Percentiles rank a stretch among this genome's conserved stretches.
Conservation (phyloP, 2,329 filamentous ascomycete species). For the Arthroderma uncinatum region DNA sequence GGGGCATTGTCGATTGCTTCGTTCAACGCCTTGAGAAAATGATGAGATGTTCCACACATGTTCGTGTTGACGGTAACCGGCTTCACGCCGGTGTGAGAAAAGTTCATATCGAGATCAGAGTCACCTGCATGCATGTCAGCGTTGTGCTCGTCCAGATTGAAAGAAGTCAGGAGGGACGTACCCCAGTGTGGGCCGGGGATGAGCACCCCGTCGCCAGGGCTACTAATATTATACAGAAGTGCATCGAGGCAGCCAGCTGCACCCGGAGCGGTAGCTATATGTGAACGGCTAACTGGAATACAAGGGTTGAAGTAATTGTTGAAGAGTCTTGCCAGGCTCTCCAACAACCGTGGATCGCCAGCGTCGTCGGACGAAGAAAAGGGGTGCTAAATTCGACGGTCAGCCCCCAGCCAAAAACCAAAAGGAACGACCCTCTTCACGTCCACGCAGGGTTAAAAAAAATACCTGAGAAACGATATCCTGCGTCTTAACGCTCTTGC, state of each 20-base stretch:
- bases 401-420: no score
- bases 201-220: constrained; percentile 25
- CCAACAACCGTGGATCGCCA: constrained; percentile 18
- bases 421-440: no score
- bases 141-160: background rate
- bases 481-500: constrained; percentile 7
- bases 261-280: constrained; percentile 18
- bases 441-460: no score
- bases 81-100: constrained; percentile 13
- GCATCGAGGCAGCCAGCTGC: constrained; percentile 18
- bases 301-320: constrained; percentile 22
- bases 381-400: constrained; percentile 3
- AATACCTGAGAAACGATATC: constrained; percentile 11
- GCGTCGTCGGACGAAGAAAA: constrained; percentile 16
- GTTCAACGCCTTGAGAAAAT: constrained; percentile 14
- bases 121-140: constrained; percentile 12
- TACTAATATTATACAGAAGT: constrained; percentile 26
- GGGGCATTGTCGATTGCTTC: constrained; percentile 12
- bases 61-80: constrained; percentile 16
- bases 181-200: constrained; percentile 25
- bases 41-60: constrained; percentile 13
- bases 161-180: constrained; percentile 10
- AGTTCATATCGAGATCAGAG: constrained; percentile 16
- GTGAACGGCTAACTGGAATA: constrained; percentile 15
- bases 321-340: constrained; percentile 17